phyloP scores from a whole-genome alignment of 1,284 basidiomycete species.

The Sanghuangporus weigelae region DNA sequence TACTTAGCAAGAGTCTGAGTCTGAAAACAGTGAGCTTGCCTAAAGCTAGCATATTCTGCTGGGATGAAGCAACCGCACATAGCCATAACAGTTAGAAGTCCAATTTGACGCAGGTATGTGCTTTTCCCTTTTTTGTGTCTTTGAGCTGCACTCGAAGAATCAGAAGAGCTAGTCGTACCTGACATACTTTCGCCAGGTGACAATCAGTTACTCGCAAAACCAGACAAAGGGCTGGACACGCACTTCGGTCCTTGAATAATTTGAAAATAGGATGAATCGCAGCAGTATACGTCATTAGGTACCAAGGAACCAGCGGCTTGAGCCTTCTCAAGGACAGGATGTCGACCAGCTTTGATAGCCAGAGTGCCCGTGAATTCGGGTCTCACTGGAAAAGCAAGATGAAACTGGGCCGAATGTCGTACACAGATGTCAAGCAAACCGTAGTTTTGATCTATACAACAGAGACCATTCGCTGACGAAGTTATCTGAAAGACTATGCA shows the following conservation, averaged over 20 bases:
- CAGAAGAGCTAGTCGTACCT: conserved; percentile 36
- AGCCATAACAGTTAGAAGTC: conserved; percentile 78
- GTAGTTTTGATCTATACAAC: conserved; percentile 58
- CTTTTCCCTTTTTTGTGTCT: conserved; percentile 63
- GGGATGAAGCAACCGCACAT: conserved; percentile 90
- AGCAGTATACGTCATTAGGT: conserved; percentile 84
- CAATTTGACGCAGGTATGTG: conserved; percentile 86
- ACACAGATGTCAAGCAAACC: conserved; percentile 35
- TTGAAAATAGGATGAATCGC: conserved; percentile 79
- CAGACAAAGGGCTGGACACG: conserved; percentile 25
- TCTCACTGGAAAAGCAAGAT: conserved; percentile 47
- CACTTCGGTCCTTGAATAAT: conserved; percentile 87
- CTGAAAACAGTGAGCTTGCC: conserved; percentile 34
- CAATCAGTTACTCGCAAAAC: background rate
- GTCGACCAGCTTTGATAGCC: conserved; percentile 80
- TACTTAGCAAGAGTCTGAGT: conserved; percentile 2
- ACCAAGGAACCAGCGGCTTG: conserved; percentile 67
- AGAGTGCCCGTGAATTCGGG: conserved; percentile 85
- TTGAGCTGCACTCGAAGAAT: background rate
- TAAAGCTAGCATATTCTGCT: conserved; percentile 84
- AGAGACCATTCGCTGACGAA: background rate
- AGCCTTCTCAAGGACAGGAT: conserved; percentile 79
- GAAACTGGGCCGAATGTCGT: no score
- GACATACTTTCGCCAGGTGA: conserved; percentile 60
- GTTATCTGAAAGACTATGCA: conserved; percentile 7